Evolutionary conservation across 176 grass and related monocot species (phyloP), one percentile per base, ranked within the genome.

Genomic region (Saccharum officinarum): DNA sequence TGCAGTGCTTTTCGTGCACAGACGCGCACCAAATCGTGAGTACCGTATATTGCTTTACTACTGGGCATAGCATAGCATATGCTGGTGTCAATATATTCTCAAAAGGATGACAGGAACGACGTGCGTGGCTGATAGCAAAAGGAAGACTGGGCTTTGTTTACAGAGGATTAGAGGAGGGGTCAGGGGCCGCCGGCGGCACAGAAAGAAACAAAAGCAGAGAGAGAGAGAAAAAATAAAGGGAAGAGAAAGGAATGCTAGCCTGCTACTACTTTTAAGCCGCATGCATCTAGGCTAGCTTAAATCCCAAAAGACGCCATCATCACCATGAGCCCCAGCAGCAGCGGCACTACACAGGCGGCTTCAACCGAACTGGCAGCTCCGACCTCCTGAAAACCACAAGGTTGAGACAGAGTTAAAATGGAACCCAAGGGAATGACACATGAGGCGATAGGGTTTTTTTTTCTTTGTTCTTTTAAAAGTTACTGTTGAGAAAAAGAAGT

Each of bases 221-320:
- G 68, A 64, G 68, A 46, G 36, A 30, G 7, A 12, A 28, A 28
- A 28, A 28, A 28, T 28, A 28, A 28, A 28, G 28, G 28, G 28
- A 28, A 28, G 28, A 28, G 28, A 28, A 28, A 28, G 28, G 28
- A 28, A 28, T 28, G 6, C 81, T 62, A 42, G 11, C 2, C 0
- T 33, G 3, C 16, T n/a, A 54, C 73, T 76, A 18, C 54, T 59
- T 60, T 47, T 39, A 55, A 71, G 28, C 49, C 64, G 25, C 12
- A 30, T 47, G 42, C 71, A 73, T 44, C 69, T 71, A 38, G 36
- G 6, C 9, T 38, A 83, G 22, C 3, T 65, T 80, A 80, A 91
- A 80, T 70, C 85, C 77, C 76, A 63, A 91, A 87, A 76, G 81
- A 71, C 18, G 75, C 76, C 76, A 84, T 91, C 47, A 71, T 76